Conservation (phyloP, 176 grass and related monocot genomes). For the Eleusine indica region DNA sequence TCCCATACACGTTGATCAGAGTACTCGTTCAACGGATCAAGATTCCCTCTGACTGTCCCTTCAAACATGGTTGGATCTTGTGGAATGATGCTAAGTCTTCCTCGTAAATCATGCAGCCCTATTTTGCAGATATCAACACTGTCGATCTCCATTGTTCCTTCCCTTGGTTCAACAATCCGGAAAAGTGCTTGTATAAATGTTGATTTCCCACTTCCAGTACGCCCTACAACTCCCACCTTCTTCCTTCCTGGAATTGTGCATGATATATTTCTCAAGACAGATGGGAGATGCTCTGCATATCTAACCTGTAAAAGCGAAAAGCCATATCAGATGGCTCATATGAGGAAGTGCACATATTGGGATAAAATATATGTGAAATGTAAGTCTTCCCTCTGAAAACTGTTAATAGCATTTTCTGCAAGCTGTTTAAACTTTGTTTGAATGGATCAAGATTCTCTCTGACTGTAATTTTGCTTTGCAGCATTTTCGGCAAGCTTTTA, state of each 20-base stretch:
- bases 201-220: constrained; percentile 91
- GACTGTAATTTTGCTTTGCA: neutral
- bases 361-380: neutral
- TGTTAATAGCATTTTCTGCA: neutral
- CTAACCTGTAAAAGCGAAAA: constrained; percentile 69
- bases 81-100: constrained; percentile 88
- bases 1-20: constrained; percentile 82
- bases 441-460: too few species aligned
- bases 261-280: constrained; percentile 83
- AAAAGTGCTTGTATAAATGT: constrained; percentile 93
- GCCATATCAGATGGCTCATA: constrained; percentile 22
- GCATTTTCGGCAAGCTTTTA: constrained; percentile 5
- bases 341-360: neutral
- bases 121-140: constrained; percentile 86
- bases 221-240: constrained; percentile 92
- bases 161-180: constrained; percentile 77
- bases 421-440: constrained; percentile 11
- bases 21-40: constrained; percentile 86
- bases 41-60: constrained; percentile 85
- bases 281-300: constrained; percentile 95
- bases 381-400: neutral
- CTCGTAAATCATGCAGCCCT: constrained; percentile 85
- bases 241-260: constrained; percentile 89
- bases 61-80: constrained; percentile 95
- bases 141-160: constrained; percentile 85